Base-by-base conservation (phyloP, 805 yeast species). In the Metschnikowia shivogae region DNA sequence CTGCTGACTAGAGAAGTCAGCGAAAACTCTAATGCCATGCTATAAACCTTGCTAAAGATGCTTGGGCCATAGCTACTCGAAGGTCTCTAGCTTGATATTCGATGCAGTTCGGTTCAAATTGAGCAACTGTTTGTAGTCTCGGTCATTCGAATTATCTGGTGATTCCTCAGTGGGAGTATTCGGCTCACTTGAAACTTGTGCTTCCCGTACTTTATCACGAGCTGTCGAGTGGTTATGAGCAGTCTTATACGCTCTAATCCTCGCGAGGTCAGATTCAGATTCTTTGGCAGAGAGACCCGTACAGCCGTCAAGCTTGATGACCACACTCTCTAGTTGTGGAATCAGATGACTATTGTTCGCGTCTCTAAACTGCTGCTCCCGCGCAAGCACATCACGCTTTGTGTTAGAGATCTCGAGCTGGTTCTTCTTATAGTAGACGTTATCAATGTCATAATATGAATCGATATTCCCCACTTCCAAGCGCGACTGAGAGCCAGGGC, bases 391-490 rank as follows among this genome's bases (percentile, higher is more conserved):
- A 3, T 31, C 46, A 3, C 34, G 47, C 39, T 62, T 66, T 33
- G 62, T 59, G 44, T 60, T 58, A 10, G 73, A 62, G 27, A 64
- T 45, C 46, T 68, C 72, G 6, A 67, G 48, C 36, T 56, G 57
- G 49, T 68, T 66, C 39, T 60, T 64, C 31, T 57, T 59, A 36
- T 50, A 30, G 42, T 58, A 60, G n/a, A 39, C 44, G 40, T 62
- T 62, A 36, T 54, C 57, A 27, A 54, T 47, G 20, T 55, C 58
- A 42, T 57, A 55, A 43, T 45, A 52, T 30, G 56, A 47, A 41
- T 57, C 61, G 41, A 59, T 57, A 37, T 56, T 54, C 4, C 38
- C 33, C 10, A 44, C 13, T 20, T 46, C 31, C 28, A 46, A 24
- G 17, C 48, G 44, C 34, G 34, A 24, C 38, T 52, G 46, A 6